phyloP scores from a whole-genome alignment of 257 asterid genomes.

The Echium plantagineum region DNA sequence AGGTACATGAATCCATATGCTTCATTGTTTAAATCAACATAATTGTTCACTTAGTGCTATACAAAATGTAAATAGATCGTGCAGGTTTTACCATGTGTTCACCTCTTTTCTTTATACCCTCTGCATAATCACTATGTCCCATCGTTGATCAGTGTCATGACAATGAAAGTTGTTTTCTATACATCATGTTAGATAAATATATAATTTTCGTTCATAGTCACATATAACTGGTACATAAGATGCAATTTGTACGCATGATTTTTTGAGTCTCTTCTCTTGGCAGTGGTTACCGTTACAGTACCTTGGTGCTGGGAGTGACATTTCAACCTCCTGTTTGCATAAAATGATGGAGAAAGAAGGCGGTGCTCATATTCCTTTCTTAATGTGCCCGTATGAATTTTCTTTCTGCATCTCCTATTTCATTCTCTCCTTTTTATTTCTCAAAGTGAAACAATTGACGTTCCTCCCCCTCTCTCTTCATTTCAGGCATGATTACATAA shows the following conservation, averaged over 20 bases:
- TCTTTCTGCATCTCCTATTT: conserved; percentile 2
- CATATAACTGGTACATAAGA: not conserved
- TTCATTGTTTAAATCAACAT: not conserved
- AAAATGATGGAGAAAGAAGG: conserved; percentile 40
- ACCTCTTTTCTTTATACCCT: not conserved
- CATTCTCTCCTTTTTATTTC: not conserved
- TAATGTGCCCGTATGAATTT: conserved; percentile 61
- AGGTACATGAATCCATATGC: conserved; percentile 29
- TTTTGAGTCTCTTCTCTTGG: conserved; percentile 3
- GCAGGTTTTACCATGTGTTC: not conserved
- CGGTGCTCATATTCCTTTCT: conserved; percentile 40
- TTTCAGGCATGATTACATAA: conserved; percentile 62
- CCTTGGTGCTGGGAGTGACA: conserved; percentile 44
- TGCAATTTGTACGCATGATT: conserved; percentile 3
- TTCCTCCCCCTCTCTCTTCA: not conserved
- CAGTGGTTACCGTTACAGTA: conserved; percentile 82
- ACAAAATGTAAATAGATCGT: not conserved
- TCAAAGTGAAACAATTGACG: not conserved
- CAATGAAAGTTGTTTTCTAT: no score
- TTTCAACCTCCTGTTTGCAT: conserved; percentile 34
- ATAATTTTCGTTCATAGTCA: not conserved
- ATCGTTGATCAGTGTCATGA: no score
- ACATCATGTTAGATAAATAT: no score
- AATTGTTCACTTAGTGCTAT: not conserved
- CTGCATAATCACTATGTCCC: not conserved